phyloP scores from a whole-genome alignment of 768 basidiomycete genomes.

The Lactifluus volemus region DNA sequence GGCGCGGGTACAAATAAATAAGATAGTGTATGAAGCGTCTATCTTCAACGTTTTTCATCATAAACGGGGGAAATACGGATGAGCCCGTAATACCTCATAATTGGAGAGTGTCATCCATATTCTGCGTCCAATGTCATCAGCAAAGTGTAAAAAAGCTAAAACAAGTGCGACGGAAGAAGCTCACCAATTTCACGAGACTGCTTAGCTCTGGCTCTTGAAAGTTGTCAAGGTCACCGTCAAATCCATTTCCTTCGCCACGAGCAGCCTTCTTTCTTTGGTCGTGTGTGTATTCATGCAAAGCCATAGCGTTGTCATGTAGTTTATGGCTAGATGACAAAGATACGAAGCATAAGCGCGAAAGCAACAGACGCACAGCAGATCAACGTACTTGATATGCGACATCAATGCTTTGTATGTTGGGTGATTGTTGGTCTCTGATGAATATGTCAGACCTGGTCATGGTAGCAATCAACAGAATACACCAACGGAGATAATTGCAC shows the following conservation, averaged over 20 bases:
- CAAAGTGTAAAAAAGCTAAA: neutral
- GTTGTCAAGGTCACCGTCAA: constrained; percentile 13
- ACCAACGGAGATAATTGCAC: constrained; percentile 14
- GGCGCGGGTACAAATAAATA: neutral
- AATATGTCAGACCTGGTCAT: neutral
- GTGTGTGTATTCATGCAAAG: constrained; percentile 1
- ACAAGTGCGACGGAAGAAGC: neutral
- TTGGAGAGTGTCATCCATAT: neutral
- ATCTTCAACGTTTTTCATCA: too few relatives aligned
- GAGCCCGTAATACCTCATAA: neutral
- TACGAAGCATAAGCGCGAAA: neutral
- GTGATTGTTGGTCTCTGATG: neutral
- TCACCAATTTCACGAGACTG: constrained; percentile 11
- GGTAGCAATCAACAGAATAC: neutral
- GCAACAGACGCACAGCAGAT: neutral
- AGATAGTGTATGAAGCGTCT: neutral
- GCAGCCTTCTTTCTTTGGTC: neutral
- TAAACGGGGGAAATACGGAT: neutral
- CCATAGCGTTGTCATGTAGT: neutral
- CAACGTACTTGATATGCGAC: constrained; percentile 15
- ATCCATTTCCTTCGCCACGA: neutral
- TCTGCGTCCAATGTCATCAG: neutral
- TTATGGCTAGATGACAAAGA: neutral
- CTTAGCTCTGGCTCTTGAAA: constrained; percentile 11
- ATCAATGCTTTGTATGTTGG: constrained; percentile 9